These are phyloP conservation scores for Lithospermum erythrorhizon DNA, from an alignment of 257 asterid species.

Conservation along the genomic window DNA sequence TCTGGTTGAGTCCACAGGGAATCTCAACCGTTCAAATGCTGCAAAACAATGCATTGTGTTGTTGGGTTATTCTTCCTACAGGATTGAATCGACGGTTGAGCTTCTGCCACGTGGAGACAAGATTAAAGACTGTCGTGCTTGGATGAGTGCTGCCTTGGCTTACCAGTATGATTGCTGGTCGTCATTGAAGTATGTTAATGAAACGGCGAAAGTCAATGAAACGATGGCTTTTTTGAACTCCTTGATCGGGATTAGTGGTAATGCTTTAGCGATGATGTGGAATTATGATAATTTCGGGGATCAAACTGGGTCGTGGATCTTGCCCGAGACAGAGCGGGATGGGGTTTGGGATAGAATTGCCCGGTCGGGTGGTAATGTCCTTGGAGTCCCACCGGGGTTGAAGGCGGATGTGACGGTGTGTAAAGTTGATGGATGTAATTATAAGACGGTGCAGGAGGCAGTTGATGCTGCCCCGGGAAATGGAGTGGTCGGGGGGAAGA, in stretches of 20 bases:
- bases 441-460: constrained; percentile 46
- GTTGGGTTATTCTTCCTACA: constrained; percentile 27
- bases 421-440: constrained; percentile 23
- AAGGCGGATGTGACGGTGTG: constrained; percentile 47
- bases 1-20: constrained; percentile 17
- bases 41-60: constrained; percentile 33
- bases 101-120: constrained; percentile 14
- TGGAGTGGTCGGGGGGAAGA: constrained; percentile 5
- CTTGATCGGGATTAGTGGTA: constrained; percentile 26
- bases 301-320: constrained; percentile 32
- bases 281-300: constrained; percentile 37
- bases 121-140: constrained; percentile 60
- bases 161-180: constrained; percentile 58
- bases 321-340: constrained; percentile 42
- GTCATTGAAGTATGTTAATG: constrained; percentile 42
- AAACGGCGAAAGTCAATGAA: constrained; percentile 22
- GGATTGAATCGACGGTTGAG: constrained; percentile 15
- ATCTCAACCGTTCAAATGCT: constrained; percentile 36
- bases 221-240: constrained; percentile 38
- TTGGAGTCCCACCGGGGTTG: constrained; percentile 25
- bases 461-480: constrained; percentile 32
- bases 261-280: constrained; percentile 35
- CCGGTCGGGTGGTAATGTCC: not conserved
- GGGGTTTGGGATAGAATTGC: constrained; percentile 45
- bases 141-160: constrained; percentile 47